A percentile compares a stretch with the other conserved stretches of the same genome.
phyloP scores from a whole-genome alignment of 139 green algal species.

The Dunaliella primolecta region DNA sequence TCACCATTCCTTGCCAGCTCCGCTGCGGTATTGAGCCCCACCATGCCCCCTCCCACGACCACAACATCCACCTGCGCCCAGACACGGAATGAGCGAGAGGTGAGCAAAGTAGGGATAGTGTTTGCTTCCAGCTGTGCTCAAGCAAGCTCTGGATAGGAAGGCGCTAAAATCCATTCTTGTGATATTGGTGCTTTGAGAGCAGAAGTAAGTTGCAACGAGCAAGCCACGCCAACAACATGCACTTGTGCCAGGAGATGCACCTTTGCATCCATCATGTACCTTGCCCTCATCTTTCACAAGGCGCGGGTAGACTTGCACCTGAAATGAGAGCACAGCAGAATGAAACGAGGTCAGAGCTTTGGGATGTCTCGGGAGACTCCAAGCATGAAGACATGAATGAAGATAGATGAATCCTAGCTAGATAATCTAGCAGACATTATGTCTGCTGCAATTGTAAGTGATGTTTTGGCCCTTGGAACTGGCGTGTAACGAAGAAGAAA shows the following conservation, averaged over 20 bases:
- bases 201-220: too few relatives aligned
- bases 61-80: constrained; percentile 19
- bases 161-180: too few relatives aligned
- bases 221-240: too few relatives aligned
- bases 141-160: too few relatives aligned
- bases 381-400: background rate
- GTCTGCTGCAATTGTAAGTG: background rate
- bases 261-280: too few relatives aligned
- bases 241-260: too few relatives aligned
- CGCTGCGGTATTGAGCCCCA: constrained; percentile 26
- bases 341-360: background rate
- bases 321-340: background rate
- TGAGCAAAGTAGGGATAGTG: background rate
- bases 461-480: background rate
- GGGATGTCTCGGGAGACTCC: background rate
- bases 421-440: background rate
- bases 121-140: background rate
- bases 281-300: background rate
- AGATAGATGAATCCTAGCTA: background rate
- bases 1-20: constrained; percentile 24
- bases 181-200: too few relatives aligned
- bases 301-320: background rate
- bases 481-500: too few relatives aligned
- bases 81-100: background rate
- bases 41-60: constrained; percentile 30